Evolutionary conservation across 257 asterid genomes (phyloP), one percentile per base, ranked within the genome.

Genomic region (Ophiorrhiza pumila): DNA sequence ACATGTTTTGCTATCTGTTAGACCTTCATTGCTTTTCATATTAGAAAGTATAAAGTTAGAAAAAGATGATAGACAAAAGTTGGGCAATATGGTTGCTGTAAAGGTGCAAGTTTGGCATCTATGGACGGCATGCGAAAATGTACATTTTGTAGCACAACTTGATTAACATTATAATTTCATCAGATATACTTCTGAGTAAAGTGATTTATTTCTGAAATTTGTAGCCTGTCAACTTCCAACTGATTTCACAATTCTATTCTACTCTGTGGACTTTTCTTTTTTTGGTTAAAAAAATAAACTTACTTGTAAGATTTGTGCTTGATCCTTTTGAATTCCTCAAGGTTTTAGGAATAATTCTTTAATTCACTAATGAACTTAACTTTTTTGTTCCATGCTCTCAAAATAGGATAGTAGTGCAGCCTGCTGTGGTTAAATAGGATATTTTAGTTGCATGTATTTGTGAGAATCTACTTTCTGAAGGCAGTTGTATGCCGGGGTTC

Each of bases 401-500:
- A 10, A 43, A 12, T 69, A 25, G 14, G 4, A 23, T 42, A 62
- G 39, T 27, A 1, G 5, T 62, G 17, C 15, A 12, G 15, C 6
- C n/a, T 42, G 49, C 37, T 2, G 15, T 57, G n/a, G 6, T 34
- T 0, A 32, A 47, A 23, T 20, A 32, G 55, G 20, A 61, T 55
- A 4, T 37, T 49, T 18, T 35, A 34, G 23, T 50, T 46, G 11
- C 18, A 53, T 41, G 2, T 15, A 27, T 49, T 39, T 32, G 6
- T 47, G 39, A 14, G 37, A 61, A 37, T 47, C 27, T 34, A 25
- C 31, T 61, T 61, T 22, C n/a, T 31, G 5, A 32, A 46, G 37
- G 5, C 18, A n/a, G 7, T 72, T 25, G 75, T 68, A 71, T 56
- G 66, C 84, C 78, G 69, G 79, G 56, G 77, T 71, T 83, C 70